Percentiles rank a stretch among this genome's conserved stretches.
Conservation (phyloP, 345 rosid genomes). For the Clausena lansium region DNA sequence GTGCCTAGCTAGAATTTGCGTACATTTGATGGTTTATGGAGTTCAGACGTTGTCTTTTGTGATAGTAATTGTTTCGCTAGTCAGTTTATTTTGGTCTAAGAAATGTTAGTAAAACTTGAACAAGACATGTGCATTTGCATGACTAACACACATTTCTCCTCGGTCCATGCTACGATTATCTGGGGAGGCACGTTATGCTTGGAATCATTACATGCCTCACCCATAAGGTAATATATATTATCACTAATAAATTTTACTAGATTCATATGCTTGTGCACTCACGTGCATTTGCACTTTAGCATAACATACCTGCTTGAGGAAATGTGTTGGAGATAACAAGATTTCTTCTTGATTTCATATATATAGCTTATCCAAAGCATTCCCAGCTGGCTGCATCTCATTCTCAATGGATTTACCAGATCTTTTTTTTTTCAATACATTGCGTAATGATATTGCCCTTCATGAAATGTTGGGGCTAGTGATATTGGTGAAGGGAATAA, state of each 20-base stretch:
- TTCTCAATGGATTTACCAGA: no score
- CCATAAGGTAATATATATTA: conserved; percentile 56
- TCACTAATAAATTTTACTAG: not conserved
- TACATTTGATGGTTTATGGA: not conserved
- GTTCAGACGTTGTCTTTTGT: not conserved
- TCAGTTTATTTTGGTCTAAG: not conserved
- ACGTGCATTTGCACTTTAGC: not conserved
- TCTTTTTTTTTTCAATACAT: not conserved
- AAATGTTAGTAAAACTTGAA: conserved; percentile 3
- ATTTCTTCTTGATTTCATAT: not conserved
- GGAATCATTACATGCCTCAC: conserved; percentile 97
- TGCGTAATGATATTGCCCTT: not conserved
- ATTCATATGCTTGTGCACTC: not conserved
- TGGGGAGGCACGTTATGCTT: conserved; percentile 93
- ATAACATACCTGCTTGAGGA: conserved; percentile 11
- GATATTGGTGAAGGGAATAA: conserved; percentile 5
- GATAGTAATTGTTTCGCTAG: not conserved
- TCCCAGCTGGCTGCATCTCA: not conserved
- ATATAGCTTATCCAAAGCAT: not conserved
- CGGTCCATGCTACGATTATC: conserved; percentile 80
- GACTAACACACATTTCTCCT: conserved; percentile 44
- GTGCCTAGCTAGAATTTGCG: not conserved
- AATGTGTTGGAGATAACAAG: conserved; percentile 11
- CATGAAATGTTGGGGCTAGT: not conserved
- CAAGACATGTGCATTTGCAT: not conserved